phyloP scores from a whole-genome alignment of 768 basidiomycete species.

The Suillus bovinus region DNA sequence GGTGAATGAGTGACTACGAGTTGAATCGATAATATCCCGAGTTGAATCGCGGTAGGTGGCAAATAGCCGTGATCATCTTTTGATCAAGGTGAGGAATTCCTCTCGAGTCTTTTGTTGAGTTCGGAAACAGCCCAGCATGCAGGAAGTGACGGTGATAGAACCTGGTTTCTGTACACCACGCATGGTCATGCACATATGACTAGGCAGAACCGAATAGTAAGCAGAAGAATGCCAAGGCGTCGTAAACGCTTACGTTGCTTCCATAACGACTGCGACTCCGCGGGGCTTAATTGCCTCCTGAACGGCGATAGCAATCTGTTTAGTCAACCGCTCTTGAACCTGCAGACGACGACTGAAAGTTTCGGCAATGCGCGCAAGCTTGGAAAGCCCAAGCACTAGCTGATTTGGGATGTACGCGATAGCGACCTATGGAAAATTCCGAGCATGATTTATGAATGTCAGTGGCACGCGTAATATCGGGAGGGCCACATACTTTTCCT shows the following conservation, averaged over 20 bases:
- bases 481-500: constrained; percentile 77
- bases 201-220: constrained; percentile 32
- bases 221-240: constrained; percentile 15
- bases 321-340: constrained; percentile 96
- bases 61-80: constrained; percentile 30
- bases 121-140: constrained; percentile 98
- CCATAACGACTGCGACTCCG: constrained; percentile 99
- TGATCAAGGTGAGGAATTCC: constrained; percentile 91
- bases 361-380: constrained; percentile 95
- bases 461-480: neutral
- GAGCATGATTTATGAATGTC: constrained; percentile 22
- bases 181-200: constrained; percentile 99
- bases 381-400: constrained; percentile 92
- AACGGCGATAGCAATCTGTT: constrained; percentile 97
- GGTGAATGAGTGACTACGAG: constrained; percentile 28
- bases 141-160: constrained; percentile 90
- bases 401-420: constrained; percentile 98
- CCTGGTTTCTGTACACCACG: constrained; percentile 99
- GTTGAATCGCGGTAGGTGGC: constrained; percentile 45
- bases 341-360: constrained; percentile 95
- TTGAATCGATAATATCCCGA: constrained; percentile 39
- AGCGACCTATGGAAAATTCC: constrained; percentile 64
- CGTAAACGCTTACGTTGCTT: constrained; percentile 78
- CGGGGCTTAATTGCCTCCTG: constrained; percentile 97
- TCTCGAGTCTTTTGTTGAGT: constrained; percentile 98